A percentile compares a stretch with the other conserved stretches of the same genome.
phyloP scores from a whole-genome alignment of 768 basidiomycete genomes.

The Russula vinacea region DNA sequence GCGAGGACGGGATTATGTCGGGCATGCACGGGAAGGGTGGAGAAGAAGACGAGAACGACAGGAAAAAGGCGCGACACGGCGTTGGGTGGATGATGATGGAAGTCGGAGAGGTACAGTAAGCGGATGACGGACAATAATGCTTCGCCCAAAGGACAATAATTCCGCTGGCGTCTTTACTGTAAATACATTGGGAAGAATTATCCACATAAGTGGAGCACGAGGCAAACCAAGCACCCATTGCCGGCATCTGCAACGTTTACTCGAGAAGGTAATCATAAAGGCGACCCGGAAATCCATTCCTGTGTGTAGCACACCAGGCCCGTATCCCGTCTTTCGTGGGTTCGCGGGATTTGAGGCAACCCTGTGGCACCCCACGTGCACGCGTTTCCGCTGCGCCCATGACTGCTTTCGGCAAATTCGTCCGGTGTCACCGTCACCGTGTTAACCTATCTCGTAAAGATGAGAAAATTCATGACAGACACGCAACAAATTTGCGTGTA shows the following conservation, averaged over 20 bases:
- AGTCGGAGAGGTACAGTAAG: conserved; percentile 5
- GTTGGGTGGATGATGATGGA: conserved; percentile 10
- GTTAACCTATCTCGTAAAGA: background rate
- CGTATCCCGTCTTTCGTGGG: background rate
- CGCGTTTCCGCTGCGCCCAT: conserved; percentile 16
- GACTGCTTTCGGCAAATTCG: conserved; percentile 1
- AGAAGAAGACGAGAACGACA: conserved; percentile 7
- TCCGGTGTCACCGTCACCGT: conserved; percentile 1
- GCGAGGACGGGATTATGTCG: conserved; percentile 15
- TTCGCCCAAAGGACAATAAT: conserved; percentile 2
- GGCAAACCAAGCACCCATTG: background rate
- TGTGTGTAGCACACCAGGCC: background rate
- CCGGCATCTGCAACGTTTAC: background rate
- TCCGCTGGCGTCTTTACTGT: conserved; percentile 19
- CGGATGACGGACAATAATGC: conserved; percentile 9
- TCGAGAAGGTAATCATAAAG: background rate
- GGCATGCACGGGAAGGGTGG: conserved; percentile 8
- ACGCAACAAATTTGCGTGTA: too few species aligned
- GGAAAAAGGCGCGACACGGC: background rate
- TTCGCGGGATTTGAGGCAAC: conserved; percentile 6
- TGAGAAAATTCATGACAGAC: background rate
- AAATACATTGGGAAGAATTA: conserved; percentile 8
- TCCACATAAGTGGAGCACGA: conserved; percentile 16
- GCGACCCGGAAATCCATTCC: background rate
- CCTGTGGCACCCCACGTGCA: conserved; percentile 9